Base-by-base conservation (phyloP, 208 protist genomes). In the Endotrypanum monterogeii region DNA sequence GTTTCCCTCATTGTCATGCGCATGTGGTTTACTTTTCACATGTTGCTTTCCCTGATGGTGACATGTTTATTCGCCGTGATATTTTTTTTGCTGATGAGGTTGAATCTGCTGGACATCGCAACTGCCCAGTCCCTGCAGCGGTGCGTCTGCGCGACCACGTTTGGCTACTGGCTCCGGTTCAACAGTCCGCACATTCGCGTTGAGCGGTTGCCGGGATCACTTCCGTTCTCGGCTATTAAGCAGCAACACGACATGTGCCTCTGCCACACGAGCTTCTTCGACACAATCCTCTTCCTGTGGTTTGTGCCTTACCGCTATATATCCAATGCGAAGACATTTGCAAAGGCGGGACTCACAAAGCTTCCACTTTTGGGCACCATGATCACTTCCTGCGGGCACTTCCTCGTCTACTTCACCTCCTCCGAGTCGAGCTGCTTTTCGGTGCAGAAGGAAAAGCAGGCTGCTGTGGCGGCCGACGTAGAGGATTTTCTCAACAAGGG, bases 211-310 rank as follows among this genome's bases (percentile, higher is more conserved):
- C 79, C 85, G 32, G 87, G 83, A 5, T 93, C 88, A 3, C 76
- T 96, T 51, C 74, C 76, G 41, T 86, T 72, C 67, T 78, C 76
- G 14, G 73, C 78, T 50, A 89, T 96, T 55, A 82, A 70, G n/a
- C 46, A 63, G 67, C 79, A 84, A 51, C 85, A 92, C 72, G 82
- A 84, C 55, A 62, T 96, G 3, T 91, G 90, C 65, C 69, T 95
- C 35, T 91, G 86, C 69, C 94, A 98, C 87, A 88, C 91, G 12
- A 94, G 88, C 58, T 96, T 95, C 86, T 96, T 95, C 48, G 94
- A 98, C 81, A 90, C 85, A 1, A 44, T 96, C 25, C 74, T 96
- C 14, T 93, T 87, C 71, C 71, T 93, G 18, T 88, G 82, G 83
- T 73, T 83, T 8, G 83, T 82, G 35, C 86, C 91, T 3, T 82